phyloP scores from a whole-genome alignment of 805 yeast species.

The Wickerhamomyces rabaulensis region DNA sequence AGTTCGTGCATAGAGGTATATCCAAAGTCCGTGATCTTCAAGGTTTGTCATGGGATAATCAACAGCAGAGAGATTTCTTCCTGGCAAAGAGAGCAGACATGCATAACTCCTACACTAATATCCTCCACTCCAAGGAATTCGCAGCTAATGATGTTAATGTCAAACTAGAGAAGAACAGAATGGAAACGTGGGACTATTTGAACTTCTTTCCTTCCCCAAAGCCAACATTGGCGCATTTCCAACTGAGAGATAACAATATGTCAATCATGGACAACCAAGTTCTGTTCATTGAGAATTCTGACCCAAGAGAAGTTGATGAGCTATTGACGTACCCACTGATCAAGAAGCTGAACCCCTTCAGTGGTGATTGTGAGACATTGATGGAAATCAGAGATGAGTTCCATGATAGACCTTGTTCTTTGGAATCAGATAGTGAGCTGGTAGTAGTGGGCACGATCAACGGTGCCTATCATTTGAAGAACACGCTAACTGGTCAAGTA shows the following conservation, averaged over 20 bases:
- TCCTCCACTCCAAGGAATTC: constrained; percentile 18
- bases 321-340: constrained; percentile 13
- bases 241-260: constrained; percentile 39
- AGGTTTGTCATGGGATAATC: constrained; percentile 26
- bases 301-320: constrained; percentile 5
- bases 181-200: constrained; percentile 20
- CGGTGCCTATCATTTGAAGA: constrained; percentile 42
- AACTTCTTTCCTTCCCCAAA: constrained; percentile 36
- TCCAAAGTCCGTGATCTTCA: constrained; percentile 20
- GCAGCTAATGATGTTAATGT: constrained; percentile 14
- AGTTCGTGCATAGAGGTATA: neutral
- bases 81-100: constrained; percentile 17
- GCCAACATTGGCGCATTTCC: constrained; percentile 52
- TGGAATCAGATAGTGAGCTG: constrained; percentile 36
- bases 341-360: constrained; percentile 20
- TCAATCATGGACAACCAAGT: neutral
- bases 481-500: constrained; percentile 24
- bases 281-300: constrained; percentile 19
- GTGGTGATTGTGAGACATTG: constrained; percentile 23
- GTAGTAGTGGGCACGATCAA: constrained; percentile 50
- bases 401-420: constrained; percentile 39
- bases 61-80: constrained; percentile 17
- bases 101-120: constrained; percentile 23
- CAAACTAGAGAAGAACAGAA: constrained; percentile 2
- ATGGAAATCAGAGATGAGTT: constrained; percentile 29